These are phyloP conservation scores for Candida ortonii DNA, from an alignment of 805 yeast species.

Conservation along the genomic window DNA sequence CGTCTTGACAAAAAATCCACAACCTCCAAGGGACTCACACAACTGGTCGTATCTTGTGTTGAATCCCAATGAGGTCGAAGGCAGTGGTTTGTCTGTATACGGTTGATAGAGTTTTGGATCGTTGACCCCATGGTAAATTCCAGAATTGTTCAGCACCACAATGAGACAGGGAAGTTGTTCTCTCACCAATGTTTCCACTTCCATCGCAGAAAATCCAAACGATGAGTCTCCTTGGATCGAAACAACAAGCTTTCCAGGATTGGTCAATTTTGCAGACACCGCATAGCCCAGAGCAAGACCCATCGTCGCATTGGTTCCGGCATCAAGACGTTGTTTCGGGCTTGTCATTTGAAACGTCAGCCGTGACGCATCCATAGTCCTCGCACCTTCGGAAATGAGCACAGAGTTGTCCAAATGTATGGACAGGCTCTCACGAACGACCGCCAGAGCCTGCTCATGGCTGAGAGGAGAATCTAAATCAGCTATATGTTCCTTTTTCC, in stretches of 20 bases:
- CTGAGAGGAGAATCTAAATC: conserved; percentile 31
- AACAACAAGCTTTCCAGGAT: conserved; percentile 44
- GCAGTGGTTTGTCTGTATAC: conserved; percentile 32
- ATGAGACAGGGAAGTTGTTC: conserved; percentile 51
- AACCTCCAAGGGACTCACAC: conserved; percentile 54
- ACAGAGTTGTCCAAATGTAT: conserved; percentile 34
- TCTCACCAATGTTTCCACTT: conserved; percentile 66
- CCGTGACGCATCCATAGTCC: conserved; percentile 71
- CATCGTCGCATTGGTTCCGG: conserved; percentile 78
- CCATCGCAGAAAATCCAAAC: conserved; percentile 72
- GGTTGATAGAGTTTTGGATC: conserved; percentile 18
- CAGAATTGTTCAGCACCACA: conserved; percentile 70
- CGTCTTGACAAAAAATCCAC: conserved; percentile 47
- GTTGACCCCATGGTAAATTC: conserved; percentile 64
- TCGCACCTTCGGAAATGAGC: conserved; percentile 69
- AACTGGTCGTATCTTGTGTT: conserved; percentile 56
- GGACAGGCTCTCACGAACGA: conserved; percentile 40
- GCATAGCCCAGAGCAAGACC: conserved; percentile 73
- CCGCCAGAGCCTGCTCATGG: conserved; percentile 54
- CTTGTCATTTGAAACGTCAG: conserved; percentile 51
- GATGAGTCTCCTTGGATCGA: conserved; percentile 77
- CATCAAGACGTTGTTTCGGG: conserved; percentile 60
- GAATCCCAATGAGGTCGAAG: conserved; percentile 58
- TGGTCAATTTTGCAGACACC: conserved; percentile 52
- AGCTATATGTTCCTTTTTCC: conserved; percentile 30